Evolutionary conservation across 768 basidiomycete genomes (phyloP).

Genomic region (Tricholoma bakamatsutake): DNA sequence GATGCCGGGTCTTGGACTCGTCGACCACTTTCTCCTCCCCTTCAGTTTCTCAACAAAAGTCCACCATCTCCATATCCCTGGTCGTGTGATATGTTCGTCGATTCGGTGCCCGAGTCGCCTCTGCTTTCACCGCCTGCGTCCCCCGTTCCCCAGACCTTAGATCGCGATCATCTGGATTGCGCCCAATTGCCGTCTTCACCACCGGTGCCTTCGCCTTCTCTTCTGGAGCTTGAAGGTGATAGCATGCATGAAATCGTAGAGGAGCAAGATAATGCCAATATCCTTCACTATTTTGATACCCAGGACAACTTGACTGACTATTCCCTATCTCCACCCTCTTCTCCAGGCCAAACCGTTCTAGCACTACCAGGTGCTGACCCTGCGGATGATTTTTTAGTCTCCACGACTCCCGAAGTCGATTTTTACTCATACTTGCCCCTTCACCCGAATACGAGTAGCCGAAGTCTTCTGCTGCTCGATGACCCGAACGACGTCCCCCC

Average conservation of each 20-base stretch:
- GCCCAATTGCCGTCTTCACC: not conserved
- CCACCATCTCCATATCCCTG: not conserved
- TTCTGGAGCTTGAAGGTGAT: not conserved
- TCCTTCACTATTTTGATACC: not conserved
- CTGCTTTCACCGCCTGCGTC: slow-evolving; percentile 13
- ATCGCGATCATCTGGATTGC: not conserved
- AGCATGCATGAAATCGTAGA: not conserved
- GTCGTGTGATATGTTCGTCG: not conserved
- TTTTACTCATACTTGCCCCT: not conserved
- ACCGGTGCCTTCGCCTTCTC: not conserved
- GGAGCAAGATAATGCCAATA: not conserved
- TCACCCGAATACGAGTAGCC: slow-evolving; percentile 9
- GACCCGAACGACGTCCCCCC: slow-evolving; percentile 31
- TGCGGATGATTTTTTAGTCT: slow-evolving; percentile 24
- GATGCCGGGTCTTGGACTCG: not conserved
- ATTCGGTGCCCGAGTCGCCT: slow-evolving; percentile 15
- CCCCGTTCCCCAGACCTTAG: slow-evolving; percentile 6
- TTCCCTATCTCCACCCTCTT: slow-evolving; percentile 12
- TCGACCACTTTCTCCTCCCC: slow-evolving; percentile 9
- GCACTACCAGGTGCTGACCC: slow-evolving; percentile 30
- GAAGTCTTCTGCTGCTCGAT: slow-evolving; percentile 36
- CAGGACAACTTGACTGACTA: not conserved
- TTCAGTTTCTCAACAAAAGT: slow-evolving; percentile 10
- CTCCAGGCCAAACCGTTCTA: slow-evolving; percentile 19
- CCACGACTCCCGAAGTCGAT: not conserved